Evolutionary conservation across 1,284 basidiomycete species (phyloP).

Genomic region (Leccinum ponderosum): DNA sequence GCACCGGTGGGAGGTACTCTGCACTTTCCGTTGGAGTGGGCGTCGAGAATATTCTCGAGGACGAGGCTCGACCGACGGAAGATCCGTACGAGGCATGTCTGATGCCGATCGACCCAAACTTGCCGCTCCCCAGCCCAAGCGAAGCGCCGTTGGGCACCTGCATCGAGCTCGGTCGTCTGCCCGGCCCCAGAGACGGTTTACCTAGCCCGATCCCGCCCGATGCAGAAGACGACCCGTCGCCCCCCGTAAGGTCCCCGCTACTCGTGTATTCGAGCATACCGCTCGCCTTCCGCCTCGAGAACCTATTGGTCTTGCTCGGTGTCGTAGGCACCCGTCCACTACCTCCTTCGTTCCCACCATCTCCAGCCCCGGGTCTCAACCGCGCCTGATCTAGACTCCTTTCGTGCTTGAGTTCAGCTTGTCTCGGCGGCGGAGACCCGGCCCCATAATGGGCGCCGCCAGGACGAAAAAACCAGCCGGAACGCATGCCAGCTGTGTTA

Average conservation of each 20-base stretch:
- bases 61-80: too few species aligned
- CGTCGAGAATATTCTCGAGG: too few species aligned
- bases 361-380: constrained; percentile 23
- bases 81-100: too few species aligned
- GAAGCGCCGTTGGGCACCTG: constrained; percentile 29
- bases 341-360: constrained; percentile 1
- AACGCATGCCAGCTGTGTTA: constrained; percentile 10
- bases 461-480: constrained; percentile 46
- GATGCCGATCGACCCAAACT: too few species aligned
- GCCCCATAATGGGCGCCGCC: constrained; percentile 38
- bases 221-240: constrained; percentile 26
- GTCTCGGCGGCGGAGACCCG: constrained; percentile 38
- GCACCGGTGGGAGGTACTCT: too few species aligned
- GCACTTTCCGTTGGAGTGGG: too few species aligned
- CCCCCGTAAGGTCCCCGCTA: constrained; percentile 26
- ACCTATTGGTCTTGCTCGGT: constrained; percentile 26
- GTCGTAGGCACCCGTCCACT: constrained; percentile 21
- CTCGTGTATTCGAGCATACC: constrained; percentile 26
- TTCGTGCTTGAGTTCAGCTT: constrained; percentile 34
- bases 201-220: constrained; percentile 23
- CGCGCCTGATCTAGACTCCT: constrained; percentile 30
- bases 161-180: constrained; percentile 45
- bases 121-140: too few species aligned
- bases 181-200: constrained; percentile 28
- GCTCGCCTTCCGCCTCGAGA: constrained; percentile 28